A percentile compares a stretch with the other conserved stretches of the same genome.
These are phyloP conservation scores for Paraphoma sp. DNA, from an alignment of 2,329 filamentous ascomycete species.

Conservation along the genomic window DNA sequence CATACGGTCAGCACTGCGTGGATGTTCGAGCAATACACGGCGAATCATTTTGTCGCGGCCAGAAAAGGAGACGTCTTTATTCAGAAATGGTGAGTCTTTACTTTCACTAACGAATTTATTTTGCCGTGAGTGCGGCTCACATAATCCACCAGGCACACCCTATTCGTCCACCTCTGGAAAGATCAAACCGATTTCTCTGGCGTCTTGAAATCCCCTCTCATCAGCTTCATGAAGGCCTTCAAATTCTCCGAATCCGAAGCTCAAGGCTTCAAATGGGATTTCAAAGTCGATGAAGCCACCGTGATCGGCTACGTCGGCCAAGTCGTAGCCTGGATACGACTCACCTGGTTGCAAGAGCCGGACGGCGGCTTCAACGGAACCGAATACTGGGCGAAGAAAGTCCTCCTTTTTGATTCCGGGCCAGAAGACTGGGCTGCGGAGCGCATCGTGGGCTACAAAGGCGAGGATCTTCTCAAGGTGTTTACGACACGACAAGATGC, in stretches of 20 bases:
- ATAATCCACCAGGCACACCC: constrained; percentile 21
- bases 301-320: constrained; percentile 51
- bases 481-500: constrained; percentile 31
- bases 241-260: constrained; percentile 27
- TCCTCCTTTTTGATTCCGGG: constrained; percentile 32
- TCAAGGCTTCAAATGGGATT: constrained; percentile 40
- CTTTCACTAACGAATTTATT: background rate
- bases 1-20: constrained; percentile 40
- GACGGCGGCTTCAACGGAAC: constrained; percentile 39
- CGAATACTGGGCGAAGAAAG: constrained; percentile 37
- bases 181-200: constrained; percentile 21
- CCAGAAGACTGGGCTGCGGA: constrained; percentile 35
- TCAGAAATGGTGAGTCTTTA: constrained; percentile 48
- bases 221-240: constrained; percentile 32
- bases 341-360: constrained; percentile 40
- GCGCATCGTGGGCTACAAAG: constrained; percentile 31
- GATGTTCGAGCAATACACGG: constrained; percentile 34
- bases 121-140: background rate
- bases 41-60: constrained; percentile 55
- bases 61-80: constrained; percentile 54
- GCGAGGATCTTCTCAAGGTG: constrained; percentile 30
- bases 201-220: constrained; percentile 27
- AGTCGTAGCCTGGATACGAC: constrained; percentile 47
- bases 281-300: constrained; percentile 35
- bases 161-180: constrained; percentile 36